These are phyloP conservation scores for Aeschynomene evenia DNA, from an alignment of 306 rosid genomes.

Conservation along the genomic window DNA sequence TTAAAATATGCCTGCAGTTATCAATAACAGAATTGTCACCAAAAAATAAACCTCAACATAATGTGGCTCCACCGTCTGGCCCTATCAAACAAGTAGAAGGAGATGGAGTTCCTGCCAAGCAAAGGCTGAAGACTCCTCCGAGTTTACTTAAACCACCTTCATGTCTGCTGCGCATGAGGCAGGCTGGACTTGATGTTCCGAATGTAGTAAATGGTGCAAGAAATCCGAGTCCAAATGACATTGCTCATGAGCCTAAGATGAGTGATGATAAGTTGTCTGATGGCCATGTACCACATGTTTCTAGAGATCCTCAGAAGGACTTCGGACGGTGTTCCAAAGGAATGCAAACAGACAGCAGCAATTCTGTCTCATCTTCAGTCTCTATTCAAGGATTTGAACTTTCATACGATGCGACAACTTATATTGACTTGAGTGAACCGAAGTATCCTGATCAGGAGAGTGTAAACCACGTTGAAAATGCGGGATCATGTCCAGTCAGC, in stretches of 20 bases:
- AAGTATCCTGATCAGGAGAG: constrained; percentile 36
- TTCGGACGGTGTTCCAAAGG: constrained; percentile 56
- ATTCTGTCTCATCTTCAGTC: constrained; percentile 67
- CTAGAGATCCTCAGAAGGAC: constrained; percentile 49
- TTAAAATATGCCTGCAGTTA: constrained; percentile 42
- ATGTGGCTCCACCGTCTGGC: constrained; percentile 47
- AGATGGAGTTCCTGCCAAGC: constrained; percentile 58
- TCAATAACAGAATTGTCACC: constrained; percentile 56
- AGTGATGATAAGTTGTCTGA: constrained; percentile 42
- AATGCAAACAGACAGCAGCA: constrained; percentile 60
- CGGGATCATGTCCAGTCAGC: constrained; percentile 37
- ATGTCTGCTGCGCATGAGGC: constrained; percentile 49
- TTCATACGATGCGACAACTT: constrained; percentile 68
- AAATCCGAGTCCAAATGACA: constrained; percentile 43
- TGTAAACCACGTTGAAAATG: constrained; percentile 37
- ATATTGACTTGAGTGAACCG: constrained; percentile 53
- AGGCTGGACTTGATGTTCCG: constrained; percentile 52
- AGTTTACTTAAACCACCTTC: constrained; percentile 48
- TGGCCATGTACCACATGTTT: constrained; percentile 36
- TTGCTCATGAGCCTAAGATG: constrained; percentile 45
- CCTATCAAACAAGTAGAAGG: constrained; percentile 58
- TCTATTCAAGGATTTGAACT: constrained; percentile 73
- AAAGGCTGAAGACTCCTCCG: constrained; percentile 72
- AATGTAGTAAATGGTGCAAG: constrained; percentile 38
- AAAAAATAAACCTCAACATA: constrained; percentile 57